Percentiles rank a stretch among this genome's conserved stretches.
Evolutionary conservation across 768 basidiomycete genomes (phyloP).

Genomic region (Mycena capillaripes): DNA sequence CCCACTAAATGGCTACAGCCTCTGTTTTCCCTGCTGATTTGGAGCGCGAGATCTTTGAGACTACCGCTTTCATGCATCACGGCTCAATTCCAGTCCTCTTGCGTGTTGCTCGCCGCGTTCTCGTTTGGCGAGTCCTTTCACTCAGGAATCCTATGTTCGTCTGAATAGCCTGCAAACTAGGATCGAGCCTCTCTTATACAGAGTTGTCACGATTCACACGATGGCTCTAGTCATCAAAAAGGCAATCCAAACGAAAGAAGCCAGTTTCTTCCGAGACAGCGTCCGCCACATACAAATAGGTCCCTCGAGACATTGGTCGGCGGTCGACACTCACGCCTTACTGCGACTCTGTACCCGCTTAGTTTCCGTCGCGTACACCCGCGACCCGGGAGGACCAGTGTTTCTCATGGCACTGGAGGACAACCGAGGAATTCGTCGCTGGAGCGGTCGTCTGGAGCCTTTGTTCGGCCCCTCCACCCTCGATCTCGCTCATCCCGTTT

Average conservation of each 20-base stretch:
- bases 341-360: constrained; percentile 11
- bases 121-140: background rate
- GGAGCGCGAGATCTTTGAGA: constrained; percentile 17
- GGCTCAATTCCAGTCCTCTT: background rate
- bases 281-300: constrained; percentile 18
- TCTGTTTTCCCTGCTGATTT: background rate
- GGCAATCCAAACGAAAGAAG: constrained; percentile 15
- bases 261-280: constrained; percentile 18
- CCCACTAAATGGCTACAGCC: background rate
- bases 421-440: background rate
- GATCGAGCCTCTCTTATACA: constrained; percentile 31
- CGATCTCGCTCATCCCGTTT: constrained; percentile 1
- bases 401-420: background rate
- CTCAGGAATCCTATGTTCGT: background rate
- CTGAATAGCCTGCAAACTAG: constrained; percentile 2
- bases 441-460: constrained; percentile 12
- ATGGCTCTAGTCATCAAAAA: background rate
- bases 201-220: background rate
- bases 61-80: background rate
- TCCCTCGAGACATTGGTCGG: no score
- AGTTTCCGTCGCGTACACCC: background rate
- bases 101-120: constrained; percentile 15
- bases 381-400: background rate
- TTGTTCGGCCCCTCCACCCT: constrained; percentile 1
- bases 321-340: background rate